Conservation (phyloP, 192 early-diverging fungal genomes). For the Coemansia sp. region DNA sequence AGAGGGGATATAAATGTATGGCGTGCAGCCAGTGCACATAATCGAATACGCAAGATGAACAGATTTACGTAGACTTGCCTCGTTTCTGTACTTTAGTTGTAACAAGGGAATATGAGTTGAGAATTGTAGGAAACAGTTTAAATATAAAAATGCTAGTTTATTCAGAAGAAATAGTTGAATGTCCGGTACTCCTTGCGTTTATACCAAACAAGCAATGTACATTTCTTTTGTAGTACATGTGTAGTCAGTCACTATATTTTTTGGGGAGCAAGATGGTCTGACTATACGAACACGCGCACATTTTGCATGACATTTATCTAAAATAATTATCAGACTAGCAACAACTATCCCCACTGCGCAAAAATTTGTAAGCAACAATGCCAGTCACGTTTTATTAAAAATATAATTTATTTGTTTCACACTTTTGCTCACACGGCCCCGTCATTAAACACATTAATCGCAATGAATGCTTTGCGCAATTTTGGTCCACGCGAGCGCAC, state of each 20-base stretch:
- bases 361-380: background rate
- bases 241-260: background rate
- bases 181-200: background rate
- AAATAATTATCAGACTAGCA: background rate
- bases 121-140: background rate
- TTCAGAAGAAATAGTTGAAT: background rate
- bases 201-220: background rate
- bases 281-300: background rate
- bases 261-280: background rate
- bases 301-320: background rate
- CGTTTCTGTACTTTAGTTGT: background rate
- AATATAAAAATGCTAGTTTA: background rate
- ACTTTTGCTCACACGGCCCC: no score
- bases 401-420: no score
- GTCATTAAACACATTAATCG: no score
- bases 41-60: background rate
- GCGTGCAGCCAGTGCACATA: slow-evolving; percentile 8
- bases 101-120: background rate
- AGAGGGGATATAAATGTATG: background rate
- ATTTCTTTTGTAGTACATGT: background rate
- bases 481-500: slow-evolving; percentile 35
- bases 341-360: no score
- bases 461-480: slow-evolving; percentile 39
- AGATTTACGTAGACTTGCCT: background rate
- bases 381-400: background rate